These are phyloP conservation scores for Parasitella parasitica DNA, from an alignment of 371 early-diverging fungal genomes.

Conservation along the genomic window DNA sequence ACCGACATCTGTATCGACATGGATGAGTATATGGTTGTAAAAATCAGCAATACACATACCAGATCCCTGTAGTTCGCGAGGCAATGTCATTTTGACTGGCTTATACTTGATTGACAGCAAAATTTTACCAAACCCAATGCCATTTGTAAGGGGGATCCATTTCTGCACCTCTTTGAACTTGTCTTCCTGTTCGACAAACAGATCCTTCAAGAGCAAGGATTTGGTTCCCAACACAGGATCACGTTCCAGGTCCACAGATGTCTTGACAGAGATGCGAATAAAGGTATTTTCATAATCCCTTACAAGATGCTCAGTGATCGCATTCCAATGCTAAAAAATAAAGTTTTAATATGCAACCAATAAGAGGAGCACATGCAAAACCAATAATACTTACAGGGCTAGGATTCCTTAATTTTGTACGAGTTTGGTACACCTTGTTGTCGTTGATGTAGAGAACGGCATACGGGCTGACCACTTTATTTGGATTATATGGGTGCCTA, in stretches of 20 bases:
- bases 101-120: slow-evolving; percentile 41
- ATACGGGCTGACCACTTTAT: slow-evolving; percentile 38
- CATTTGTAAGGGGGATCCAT: slow-evolving; percentile 36
- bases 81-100: slow-evolving; percentile 37
- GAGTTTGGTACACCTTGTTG: slow-evolving; percentile 37
- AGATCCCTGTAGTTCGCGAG: slow-evolving; percentile 30
- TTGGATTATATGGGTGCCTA: slow-evolving; percentile 43
- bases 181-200: slow-evolving; percentile 27
- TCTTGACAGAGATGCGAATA: slow-evolving; percentile 38
- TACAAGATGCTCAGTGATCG: slow-evolving; percentile 38
- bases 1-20: slow-evolving; percentile 37
- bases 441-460: slow-evolving; percentile 43
- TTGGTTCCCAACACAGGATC: slow-evolving; percentile 41
- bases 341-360: too few relatives aligned
- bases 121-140: slow-evolving; percentile 46
- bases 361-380: background rate
- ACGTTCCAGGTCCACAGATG: slow-evolving; percentile 34
- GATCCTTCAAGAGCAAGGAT: slow-evolving; percentile 17
- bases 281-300: slow-evolving; percentile 17
- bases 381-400: slow-evolving; percentile 31
- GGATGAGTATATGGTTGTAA: background rate
- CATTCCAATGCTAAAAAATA: slow-evolving; percentile 38
- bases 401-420: slow-evolving; percentile 35
- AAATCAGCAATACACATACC: slow-evolving; percentile 15
- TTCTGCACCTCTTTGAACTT: slow-evolving; percentile 35